phyloP scores from a whole-genome alignment of 2,329 filamentous ascomycete species.

The Fusarium tupiense region DNA sequence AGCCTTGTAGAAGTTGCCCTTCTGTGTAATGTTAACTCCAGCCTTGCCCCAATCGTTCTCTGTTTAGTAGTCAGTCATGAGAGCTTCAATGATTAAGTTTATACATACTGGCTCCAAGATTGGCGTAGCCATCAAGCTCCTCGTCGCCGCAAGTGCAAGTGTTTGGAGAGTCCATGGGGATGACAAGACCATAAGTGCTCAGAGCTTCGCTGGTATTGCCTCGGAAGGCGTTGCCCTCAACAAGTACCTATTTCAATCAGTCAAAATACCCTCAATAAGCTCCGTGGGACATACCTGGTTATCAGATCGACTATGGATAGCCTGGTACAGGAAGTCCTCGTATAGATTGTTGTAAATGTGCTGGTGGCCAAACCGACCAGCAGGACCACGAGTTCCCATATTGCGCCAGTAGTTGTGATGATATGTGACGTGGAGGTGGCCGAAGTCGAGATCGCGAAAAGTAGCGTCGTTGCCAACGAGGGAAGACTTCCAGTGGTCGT shows the following conservation, averaged over 20 bases:
- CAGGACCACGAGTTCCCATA: constrained; percentile 57
- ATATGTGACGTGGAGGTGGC: constrained; percentile 58
- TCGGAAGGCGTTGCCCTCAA: constrained; percentile 60
- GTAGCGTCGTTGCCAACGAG: constrained; percentile 54
- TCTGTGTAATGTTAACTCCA: constrained; percentile 61
- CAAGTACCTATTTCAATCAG: constrained; percentile 49
- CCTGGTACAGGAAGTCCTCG: constrained; percentile 58
- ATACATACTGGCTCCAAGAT: constrained; percentile 53
- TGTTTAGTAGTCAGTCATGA: constrained; percentile 21
- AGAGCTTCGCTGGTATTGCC: constrained; percentile 59
- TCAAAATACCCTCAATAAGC: accelerated
- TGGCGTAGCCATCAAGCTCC: constrained; percentile 64
- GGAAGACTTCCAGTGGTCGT: constrained; percentile 59
- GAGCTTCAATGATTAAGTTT: too few species aligned
- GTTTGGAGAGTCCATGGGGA: constrained; percentile 65
- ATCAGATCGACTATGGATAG: constrained; percentile 59
- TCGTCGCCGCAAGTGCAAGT: constrained; percentile 62
- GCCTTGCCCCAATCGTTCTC: constrained; percentile 59
- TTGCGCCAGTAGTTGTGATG: constrained; percentile 61
- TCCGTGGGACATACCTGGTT: constrained; percentile 43
- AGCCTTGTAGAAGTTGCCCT: constrained; percentile 59
- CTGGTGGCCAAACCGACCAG: constrained; percentile 59
- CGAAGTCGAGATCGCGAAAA: constrained; percentile 53
- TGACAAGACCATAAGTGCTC: constrained; percentile 63
- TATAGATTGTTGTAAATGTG: constrained; percentile 62